Evolutionary conservation across 2,329 filamentous ascomycete species (phyloP), one percentile per base, ranked within the genome.

Genomic region (Xylariales sp.): DNA sequence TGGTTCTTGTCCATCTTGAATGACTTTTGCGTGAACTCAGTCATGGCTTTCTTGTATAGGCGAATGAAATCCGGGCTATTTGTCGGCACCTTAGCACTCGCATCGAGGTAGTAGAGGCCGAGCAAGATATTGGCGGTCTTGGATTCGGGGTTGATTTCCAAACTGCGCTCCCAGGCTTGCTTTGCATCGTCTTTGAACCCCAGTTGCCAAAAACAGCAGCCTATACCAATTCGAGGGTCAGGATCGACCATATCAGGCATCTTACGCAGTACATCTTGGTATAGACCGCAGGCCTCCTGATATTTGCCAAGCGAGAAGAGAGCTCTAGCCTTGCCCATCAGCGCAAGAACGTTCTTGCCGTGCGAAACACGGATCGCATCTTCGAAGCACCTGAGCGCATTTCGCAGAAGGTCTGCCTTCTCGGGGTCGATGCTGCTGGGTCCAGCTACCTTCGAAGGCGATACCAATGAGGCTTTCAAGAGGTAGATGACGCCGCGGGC

Each of bases 161-260:
- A 66, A 11, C 85, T 81, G 46, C 93, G 76, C 56, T 95, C 85
- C 93, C 93, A 98, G 11, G 93, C 91, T 33, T 73, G 69, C 56
- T 87, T 91, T 6, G 94, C 93, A 53, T 95, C 88, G 23, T 95
- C 88, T 61, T 94, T 96, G 69, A 88, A 89, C 10, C 90, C 90
- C 19, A 98, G 73, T 61, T 95, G 88, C 93, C 94, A 98, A 60
- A 96, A 84, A 68, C 93, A 98, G 62, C 88, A 93, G 31, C 93
- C 93, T 54, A 98, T 91, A 39, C 93, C 93, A 50, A 98, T 91
- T 51, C 94, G 80, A 49, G 93, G 94, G 61, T 98, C 93, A 1
- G 93, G 93, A 54, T 98, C 93, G 29, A 85, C 79, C 54, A 97
- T 73, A 49, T 88, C 81, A 2, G 93, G 93, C 69, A 90, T 89